These are phyloP conservation scores for Lithohypha guttulata DNA, from an alignment of 2,329 filamentous ascomycete species.

Conservation along the genomic window DNA sequence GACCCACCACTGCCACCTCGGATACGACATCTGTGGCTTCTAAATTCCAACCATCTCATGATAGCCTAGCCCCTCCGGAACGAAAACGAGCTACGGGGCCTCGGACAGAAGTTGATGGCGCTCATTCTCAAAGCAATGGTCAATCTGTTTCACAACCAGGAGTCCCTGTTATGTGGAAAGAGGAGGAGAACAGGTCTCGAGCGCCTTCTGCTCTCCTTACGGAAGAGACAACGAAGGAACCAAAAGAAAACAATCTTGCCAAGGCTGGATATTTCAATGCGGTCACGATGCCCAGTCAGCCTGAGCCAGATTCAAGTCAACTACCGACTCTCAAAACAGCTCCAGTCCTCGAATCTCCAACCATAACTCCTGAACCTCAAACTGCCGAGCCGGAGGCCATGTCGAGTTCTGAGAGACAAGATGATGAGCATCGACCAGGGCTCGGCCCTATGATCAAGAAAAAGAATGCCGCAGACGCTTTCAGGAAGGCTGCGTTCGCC, in stretches of 20 bases:
- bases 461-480: slow-evolving; percentile 60
- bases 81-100: slow-evolving; percentile 12
- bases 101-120: slow-evolving; percentile 23
- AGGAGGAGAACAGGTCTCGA: no score
- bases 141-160: slow-evolving; percentile 28
- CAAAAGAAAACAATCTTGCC: background rate
- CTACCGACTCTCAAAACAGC: slow-evolving; percentile 2
- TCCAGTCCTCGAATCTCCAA: background rate
- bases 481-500: slow-evolving; percentile 70
- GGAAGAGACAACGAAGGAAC: background rate
- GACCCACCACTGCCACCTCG: slow-evolving; percentile 1
- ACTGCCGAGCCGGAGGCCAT: slow-evolving; percentile 26
- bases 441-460: slow-evolving; percentile 83
- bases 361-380: slow-evolving; percentile 12
- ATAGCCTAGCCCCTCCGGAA: slow-evolving; percentile 12
- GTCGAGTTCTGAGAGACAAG: slow-evolving; percentile 39
- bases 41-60: slow-evolving; percentile 7
- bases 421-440: slow-evolving; percentile 56
- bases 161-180: slow-evolving; percentile 27
- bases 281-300: background rate
- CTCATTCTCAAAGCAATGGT: slow-evolving; percentile 24
- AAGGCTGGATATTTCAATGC: slow-evolving; percentile 3
- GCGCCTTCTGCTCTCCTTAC: no score
- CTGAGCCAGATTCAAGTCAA: slow-evolving; percentile 3
- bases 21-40: background rate